Base-by-base conservation (phyloP, 2,329 filamentous ascomycete species). In the Aplosporella prunicola region DNA sequence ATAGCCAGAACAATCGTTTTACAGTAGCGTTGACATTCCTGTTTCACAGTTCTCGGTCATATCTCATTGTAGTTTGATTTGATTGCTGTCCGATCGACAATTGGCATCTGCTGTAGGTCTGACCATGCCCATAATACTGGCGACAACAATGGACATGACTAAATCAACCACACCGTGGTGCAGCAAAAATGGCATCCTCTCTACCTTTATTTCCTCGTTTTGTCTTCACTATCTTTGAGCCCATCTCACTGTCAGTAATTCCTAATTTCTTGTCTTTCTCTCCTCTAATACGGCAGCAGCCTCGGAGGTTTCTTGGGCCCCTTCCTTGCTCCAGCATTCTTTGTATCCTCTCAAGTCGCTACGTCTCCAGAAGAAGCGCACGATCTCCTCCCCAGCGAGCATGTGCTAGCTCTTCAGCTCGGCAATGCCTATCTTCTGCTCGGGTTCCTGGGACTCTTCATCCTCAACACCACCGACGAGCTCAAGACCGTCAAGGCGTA, bases 391-490 rank as follows among this genome's bases (percentile, higher is more conserved):
- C 14, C 37, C 2, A 40, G 22, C 9, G 30, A 47, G 29, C 64
- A 71, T 27, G 63, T 79, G n/a, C 60, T 83, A 18, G 72, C 76
- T 30, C 67, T 73, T 47, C 78, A 86, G 58, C 66, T 86, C 11
- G 80, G 78, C 29, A 86, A 86, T 48, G 55, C 77, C 14, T 85
- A 84, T 49, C 68, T 78, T 13, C 66, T 85, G 9, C 63, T 83
- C 32, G 76, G 72, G 43, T 62, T 84, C 40, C 55, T 83, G 4
- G 80, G 76, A 3, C 51, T 82, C 6, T 76, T 70, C 4, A 68
- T 84, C 11, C 63, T 83, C 9, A 74, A 76, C 51, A 70, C 73
- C 5, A 81, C 76, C 2, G 72, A 63, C 10, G 80, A 86, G 60
- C 57, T 73, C 36, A 75, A 66, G 44, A 78, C 85, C 2, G 70